Percentiles rank a stretch among this genome's conserved stretches.
These are phyloP conservation scores for Lignosus rhinocerotis DNA, from an alignment of 1,284 basidiomycete genomes.

Conservation along the genomic window DNA sequence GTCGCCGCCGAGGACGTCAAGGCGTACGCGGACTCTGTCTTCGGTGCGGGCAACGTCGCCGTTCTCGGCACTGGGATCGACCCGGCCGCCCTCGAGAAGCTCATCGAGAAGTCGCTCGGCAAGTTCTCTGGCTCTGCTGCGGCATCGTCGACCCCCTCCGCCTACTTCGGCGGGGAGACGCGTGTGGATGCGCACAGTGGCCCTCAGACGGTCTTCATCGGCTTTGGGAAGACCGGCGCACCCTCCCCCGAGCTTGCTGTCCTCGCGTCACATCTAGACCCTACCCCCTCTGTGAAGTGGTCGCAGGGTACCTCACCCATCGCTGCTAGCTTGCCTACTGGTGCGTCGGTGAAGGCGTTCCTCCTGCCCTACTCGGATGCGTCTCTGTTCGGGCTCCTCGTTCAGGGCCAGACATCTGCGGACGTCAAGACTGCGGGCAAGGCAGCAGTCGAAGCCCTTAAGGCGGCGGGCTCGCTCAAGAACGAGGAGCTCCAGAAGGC, in stretches of 20 bases:
- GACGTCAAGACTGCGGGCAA: slow-evolving; percentile 67
- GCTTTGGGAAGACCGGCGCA: slow-evolving; percentile 69
- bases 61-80: slow-evolving; percentile 87
- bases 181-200: slow-evolving; percentile 64
- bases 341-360: slow-evolving; percentile 67
- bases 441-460: slow-evolving; percentile 67
- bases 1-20: slow-evolving; percentile 73
- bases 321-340: slow-evolving; percentile 50
- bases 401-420: slow-evolving; percentile 62
- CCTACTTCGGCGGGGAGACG: slow-evolving; percentile 87
- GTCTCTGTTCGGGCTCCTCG: slow-evolving; percentile 77
- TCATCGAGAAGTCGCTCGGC: slow-evolving; percentile 73
- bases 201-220: slow-evolving; percentile 80
- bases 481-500: slow-evolving; percentile 80
- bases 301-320: slow-evolving; percentile 71
- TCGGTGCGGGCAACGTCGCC: slow-evolving; percentile 79
- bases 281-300: slow-evolving; percentile 83
- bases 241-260: slow-evolving; percentile 73
- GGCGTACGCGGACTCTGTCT: slow-evolving; percentile 69
- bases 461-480: slow-evolving; percentile 57
- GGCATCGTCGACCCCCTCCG: slow-evolving; percentile 39
- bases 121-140: slow-evolving; percentile 43
- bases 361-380: slow-evolving; percentile 90
- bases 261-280: slow-evolving; percentile 76
- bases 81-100: slow-evolving; percentile 63